Evolutionary conservation across 495 filamentous ascomycete species (phyloP).

Genomic region (Lasiosphaeria ovina): DNA sequence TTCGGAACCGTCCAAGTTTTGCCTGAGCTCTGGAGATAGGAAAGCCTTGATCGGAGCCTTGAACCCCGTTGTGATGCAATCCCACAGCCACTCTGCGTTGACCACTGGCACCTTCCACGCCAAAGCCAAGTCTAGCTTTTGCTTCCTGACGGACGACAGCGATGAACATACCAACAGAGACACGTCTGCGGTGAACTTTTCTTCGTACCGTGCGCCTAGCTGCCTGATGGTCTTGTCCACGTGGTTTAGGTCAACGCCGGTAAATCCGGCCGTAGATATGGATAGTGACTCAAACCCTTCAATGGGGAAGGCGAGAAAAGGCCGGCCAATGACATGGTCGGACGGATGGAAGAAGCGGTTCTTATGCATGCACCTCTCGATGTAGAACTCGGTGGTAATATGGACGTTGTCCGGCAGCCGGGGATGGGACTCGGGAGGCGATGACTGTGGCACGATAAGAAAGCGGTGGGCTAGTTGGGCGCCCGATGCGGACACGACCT

Average conservation of each 20-base stretch:
- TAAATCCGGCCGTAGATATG: constrained; percentile 80
- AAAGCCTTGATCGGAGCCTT: constrained; percentile 38
- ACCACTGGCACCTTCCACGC: constrained; percentile 77
- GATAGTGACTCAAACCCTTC: constrained; percentile 62
- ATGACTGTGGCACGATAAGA: constrained; percentile 51
- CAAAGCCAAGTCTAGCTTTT: constrained; percentile 74
- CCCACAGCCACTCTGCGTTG: constrained; percentile 76
- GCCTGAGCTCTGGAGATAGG: constrained; percentile 36
- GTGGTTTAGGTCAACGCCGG: constrained; percentile 81
- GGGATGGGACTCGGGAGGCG: constrained; percentile 40
- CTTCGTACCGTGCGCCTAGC: constrained; percentile 76
- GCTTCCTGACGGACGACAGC: constrained; percentile 51
- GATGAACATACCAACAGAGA: constrained; percentile 70
- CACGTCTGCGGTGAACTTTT: constrained; percentile 62
- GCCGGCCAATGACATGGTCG: constrained; percentile 68
- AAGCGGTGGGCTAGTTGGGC: constrained; percentile 37
- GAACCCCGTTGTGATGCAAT: constrained; percentile 57
- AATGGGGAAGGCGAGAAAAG: constrained; percentile 69
- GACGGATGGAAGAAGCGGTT: constrained; percentile 68
- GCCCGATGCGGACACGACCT: constrained; percentile 32
- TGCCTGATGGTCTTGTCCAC: constrained; percentile 70
- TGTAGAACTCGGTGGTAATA: constrained; percentile 85
- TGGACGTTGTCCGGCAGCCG: constrained; percentile 35
- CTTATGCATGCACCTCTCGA: constrained; percentile 80
- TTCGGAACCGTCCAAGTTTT: constrained; percentile 18